phyloP scores from a whole-genome alignment of 768 basidiomycete species.

The Naematelia encephala region DNA sequence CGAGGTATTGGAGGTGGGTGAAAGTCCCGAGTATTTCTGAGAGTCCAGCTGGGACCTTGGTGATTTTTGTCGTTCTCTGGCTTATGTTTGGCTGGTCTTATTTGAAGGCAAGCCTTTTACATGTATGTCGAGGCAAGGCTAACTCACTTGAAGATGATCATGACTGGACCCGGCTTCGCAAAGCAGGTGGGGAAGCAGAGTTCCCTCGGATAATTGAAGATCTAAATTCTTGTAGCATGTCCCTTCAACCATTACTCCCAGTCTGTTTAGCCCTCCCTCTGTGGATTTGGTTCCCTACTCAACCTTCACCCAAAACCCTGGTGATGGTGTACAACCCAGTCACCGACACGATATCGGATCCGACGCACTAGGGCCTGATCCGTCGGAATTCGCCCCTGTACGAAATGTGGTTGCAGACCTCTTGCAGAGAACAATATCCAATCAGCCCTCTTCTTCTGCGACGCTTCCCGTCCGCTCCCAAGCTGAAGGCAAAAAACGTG shows the following conservation, averaged over 20 bases:
- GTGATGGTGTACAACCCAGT: background rate
- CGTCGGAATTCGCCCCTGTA: slow-evolving; percentile 35
- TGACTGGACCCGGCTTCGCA: slow-evolving; percentile 34
- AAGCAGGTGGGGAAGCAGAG: slow-evolving; percentile 15
- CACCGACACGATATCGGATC: background rate
- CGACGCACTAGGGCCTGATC: slow-evolving; percentile 22
- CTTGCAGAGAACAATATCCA: background rate
- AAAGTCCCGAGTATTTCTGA: background rate
- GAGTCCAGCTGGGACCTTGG: slow-evolving; percentile 62
- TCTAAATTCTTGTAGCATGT: background rate
- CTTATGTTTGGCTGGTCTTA: slow-evolving; percentile 79
- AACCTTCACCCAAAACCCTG: background rate
- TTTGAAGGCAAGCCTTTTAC: slow-evolving; percentile 57
- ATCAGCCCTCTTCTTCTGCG: slow-evolving; percentile 12
- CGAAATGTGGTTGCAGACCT: slow-evolving; percentile 13
- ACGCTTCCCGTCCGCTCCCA: slow-evolving; percentile 1
- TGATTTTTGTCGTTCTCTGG: slow-evolving; percentile 62
- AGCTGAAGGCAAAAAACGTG: background rate
- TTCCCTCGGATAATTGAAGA: background rate
- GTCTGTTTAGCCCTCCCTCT: background rate
- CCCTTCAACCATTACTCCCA: background rate
- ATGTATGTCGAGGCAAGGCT: background rate
- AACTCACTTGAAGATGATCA: slow-evolving; percentile 8
- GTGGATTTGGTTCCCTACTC: background rate
- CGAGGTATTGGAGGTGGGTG: slow-evolving; percentile 61